Conservation (phyloP, 768 basidiomycete genomes). For the Hygrophoropsis aurantiaca region DNA sequence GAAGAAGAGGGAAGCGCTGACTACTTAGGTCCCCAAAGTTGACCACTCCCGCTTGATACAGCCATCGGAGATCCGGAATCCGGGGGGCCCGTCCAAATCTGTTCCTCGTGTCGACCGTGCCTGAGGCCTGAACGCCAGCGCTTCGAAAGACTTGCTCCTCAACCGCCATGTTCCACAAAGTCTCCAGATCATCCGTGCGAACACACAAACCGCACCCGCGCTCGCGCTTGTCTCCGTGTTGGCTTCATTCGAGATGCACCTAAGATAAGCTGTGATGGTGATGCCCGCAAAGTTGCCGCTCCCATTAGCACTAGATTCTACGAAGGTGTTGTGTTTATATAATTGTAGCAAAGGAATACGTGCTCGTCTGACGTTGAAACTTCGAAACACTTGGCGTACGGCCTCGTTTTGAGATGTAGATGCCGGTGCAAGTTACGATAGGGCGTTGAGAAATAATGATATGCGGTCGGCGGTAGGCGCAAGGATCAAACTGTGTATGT, state of each 20-base stretch:
- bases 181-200: constrained; percentile 85
- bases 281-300: constrained; percentile 37
- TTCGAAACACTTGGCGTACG: constrained; percentile 38
- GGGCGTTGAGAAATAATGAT: constrained; percentile 57
- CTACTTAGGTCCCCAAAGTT: too few relatives aligned
- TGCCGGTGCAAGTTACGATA: constrained; percentile 54
- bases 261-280: constrained; percentile 72
- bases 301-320: constrained; percentile 30
- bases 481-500: constrained; percentile 88
- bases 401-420: constrained; percentile 54
- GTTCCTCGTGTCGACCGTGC: too few relatives aligned
- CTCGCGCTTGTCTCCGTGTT: constrained; percentile 59
- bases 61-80: too few relatives aligned
- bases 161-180: too few relatives aligned
- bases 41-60: too few relatives aligned
- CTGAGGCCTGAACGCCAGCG: too few relatives aligned
- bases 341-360: constrained; percentile 28
- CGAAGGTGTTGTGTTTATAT: constrained; percentile 43
- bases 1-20: too few relatives aligned
- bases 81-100: too few relatives aligned
- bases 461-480: constrained; percentile 67
- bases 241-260: constrained; percentile 68
- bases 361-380: constrained; percentile 29
- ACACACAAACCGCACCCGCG: constrained; percentile 90
- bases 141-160: too few relatives aligned